phyloP scores from a whole-genome alignment of 2,329 filamentous ascomycete species.

The Aspergillus amoenus region DNA sequence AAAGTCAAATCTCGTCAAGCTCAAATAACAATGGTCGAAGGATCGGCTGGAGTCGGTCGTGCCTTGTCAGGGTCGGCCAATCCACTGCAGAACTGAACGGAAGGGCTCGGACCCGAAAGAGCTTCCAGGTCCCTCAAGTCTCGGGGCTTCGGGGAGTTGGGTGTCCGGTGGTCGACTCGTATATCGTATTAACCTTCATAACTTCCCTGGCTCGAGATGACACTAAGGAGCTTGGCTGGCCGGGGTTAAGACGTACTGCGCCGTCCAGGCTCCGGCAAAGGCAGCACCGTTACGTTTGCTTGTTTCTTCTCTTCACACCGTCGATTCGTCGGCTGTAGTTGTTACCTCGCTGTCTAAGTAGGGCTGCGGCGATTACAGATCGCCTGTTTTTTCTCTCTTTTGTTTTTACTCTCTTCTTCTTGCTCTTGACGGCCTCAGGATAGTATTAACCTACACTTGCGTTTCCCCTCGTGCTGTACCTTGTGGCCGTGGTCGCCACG shows the following conservation, averaged over 20 bases:
- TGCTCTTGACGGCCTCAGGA: neutral
- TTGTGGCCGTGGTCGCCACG: constrained; percentile 6
- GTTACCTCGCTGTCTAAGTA: neutral
- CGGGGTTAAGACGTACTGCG: constrained; percentile 6
- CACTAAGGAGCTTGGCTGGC: neutral
- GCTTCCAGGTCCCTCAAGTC: neutral
- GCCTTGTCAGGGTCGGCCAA: neutral
- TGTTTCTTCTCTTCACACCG: constrained; percentile 4
- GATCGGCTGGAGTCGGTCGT: no score
- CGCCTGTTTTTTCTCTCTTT: neutral
- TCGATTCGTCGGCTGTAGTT: neutral
- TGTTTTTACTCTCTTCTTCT: neutral
- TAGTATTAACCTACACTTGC: neutral
- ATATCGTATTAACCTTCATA: constrained; percentile 1
- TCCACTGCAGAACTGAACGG: neutral
- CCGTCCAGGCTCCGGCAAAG: constrained; percentile 2
- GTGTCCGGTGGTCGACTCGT: constrained; percentile 1
- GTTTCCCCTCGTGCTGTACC: neutral
- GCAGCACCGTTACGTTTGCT: constrained; percentile 18
- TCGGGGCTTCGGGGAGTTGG: neutral
- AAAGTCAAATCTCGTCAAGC: constrained; percentile 1
- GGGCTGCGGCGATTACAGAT: neutral
- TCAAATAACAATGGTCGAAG: neutral
- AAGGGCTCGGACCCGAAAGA: neutral
- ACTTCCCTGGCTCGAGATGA: neutral